phyloP scores from a whole-genome alignment of 1,284 basidiomycete species.

The Cerrena zonata region DNA sequence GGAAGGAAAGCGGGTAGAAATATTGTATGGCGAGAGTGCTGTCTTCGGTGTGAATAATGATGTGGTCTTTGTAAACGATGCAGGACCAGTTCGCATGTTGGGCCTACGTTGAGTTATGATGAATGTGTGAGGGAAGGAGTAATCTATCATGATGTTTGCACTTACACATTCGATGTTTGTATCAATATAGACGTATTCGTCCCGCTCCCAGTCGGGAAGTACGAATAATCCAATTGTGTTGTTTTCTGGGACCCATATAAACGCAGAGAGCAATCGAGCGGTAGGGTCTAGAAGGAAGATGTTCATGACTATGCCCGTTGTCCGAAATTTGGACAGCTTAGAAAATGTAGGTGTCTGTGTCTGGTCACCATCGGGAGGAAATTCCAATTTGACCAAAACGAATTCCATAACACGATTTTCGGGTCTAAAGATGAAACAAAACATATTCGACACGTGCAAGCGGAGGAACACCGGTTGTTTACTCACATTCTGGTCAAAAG shows the following conservation, averaged over 20 bases:
- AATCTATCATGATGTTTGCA: constrained; percentile 20
- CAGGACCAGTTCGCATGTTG: constrained; percentile 71
- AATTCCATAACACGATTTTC: constrained; percentile 32
- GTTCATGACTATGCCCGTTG: constrained; percentile 66
- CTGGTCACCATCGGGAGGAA: constrained; percentile 12
- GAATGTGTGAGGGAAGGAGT: not conserved
- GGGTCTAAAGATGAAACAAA: constrained; percentile 13
- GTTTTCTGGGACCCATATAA: constrained; percentile 49
- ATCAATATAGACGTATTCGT: constrained; percentile 64
- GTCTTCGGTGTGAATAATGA: constrained; percentile 69
- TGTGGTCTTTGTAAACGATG: constrained; percentile 52
- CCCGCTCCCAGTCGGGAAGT: constrained; percentile 59
- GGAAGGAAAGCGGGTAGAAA: constrained; percentile 50
- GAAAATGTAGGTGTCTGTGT: constrained; percentile 35
- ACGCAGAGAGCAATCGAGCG: constrained; percentile 55
- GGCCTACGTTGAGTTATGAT: constrained; percentile 31
- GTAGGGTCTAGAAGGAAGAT: constrained; percentile 68
- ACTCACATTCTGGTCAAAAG: constrained; percentile 49
- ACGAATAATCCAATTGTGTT: constrained; percentile 57
- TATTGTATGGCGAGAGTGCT: constrained; percentile 47
- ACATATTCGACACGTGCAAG: not conserved
- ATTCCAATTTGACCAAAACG: constrained; percentile 31
- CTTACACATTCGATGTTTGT: constrained; percentile 67
- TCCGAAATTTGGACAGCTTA: constrained; percentile 54
- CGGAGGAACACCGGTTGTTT: no score